Evolutionary conservation across 2,329 filamentous ascomycete species (phyloP).

Genomic region (Aspergillus flavus): DNA sequence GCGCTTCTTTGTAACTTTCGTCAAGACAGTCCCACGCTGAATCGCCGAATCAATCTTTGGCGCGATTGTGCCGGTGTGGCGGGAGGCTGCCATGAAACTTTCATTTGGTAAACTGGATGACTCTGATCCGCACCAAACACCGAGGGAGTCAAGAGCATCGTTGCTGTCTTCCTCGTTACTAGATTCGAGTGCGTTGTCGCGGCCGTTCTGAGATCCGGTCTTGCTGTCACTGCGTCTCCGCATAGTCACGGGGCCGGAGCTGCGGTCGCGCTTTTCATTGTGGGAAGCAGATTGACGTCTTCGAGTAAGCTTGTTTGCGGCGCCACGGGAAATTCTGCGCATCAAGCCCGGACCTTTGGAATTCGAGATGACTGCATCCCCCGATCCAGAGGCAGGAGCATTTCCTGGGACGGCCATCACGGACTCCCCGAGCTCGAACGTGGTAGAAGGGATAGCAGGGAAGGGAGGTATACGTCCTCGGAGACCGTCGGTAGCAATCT

Average conservation of each 20-base stretch:
- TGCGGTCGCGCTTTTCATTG: conserved; percentile 78
- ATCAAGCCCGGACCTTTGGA: conserved; percentile 69
- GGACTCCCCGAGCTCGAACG: conserved; percentile 74
- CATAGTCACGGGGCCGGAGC: conserved; percentile 85
- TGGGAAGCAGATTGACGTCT: conserved; percentile 78
- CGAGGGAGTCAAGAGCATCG: conserved; percentile 49
- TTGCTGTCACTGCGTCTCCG: conserved; percentile 88
- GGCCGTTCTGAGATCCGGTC: conserved; percentile 63
- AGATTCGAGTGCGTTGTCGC: conserved; percentile 46
- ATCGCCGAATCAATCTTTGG: conserved; percentile 77
- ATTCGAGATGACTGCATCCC: conserved; percentile 59
- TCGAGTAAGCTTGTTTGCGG: conserved; percentile 68
- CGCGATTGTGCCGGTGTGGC: conserved; percentile 44
- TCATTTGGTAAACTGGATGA: conserved; percentile 43
- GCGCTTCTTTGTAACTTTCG: conserved; percentile 84
- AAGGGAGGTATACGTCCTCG: conserved; percentile 31
- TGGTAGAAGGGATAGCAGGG: conserved; percentile 47
- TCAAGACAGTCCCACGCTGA: conserved; percentile 75
- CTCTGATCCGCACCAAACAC: conserved; percentile 46
- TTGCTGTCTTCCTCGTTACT: conserved; percentile 44
- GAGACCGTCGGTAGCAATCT: conserved; percentile 36
- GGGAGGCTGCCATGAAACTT: conserved; percentile 34
- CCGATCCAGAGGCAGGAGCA: conserved; percentile 56
- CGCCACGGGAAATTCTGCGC: conserved; percentile 79
- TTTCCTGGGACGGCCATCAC: conserved; percentile 54